Conservation (phyloP, 2,329 filamentous ascomycete species). For the Aspergillus flavus region DNA sequence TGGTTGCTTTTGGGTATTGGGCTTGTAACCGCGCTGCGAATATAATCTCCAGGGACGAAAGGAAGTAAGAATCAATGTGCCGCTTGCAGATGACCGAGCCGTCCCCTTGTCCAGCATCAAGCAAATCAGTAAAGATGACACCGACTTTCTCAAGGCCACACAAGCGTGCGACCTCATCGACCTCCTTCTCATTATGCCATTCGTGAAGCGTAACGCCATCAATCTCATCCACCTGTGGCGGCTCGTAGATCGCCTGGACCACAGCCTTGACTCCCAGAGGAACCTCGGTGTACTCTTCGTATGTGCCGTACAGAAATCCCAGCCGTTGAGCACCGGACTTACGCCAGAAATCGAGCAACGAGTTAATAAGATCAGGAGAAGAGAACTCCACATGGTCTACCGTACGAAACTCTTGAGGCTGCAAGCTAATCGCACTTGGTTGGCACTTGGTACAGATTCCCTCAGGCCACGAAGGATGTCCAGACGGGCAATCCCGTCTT, state of each 20-base stretch:
- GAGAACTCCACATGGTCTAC: constrained; percentile 98
- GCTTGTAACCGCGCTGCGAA: constrained; percentile 89
- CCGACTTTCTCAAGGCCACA: constrained; percentile 89
- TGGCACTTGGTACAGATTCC: constrained; percentile 99
- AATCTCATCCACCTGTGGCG: constrained; percentile 83
- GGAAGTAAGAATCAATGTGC: constrained; percentile 91
- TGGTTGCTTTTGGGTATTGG: constrained; percentile 83
- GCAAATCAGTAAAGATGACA: constrained; percentile 90
- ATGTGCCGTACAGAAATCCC: constrained; percentile 88
- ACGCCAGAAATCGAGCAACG: constrained; percentile 90
- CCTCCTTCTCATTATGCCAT: constrained; percentile 81
- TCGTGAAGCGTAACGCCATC: constrained; percentile 84
- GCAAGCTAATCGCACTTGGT: constrained; percentile 91
- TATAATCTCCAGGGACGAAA: constrained; percentile 87
- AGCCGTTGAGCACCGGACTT: constrained; percentile 80
- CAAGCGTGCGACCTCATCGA: constrained; percentile 76
- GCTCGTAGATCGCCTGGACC: constrained; percentile 96
- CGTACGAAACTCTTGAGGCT: constrained; percentile 92
- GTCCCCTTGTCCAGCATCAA: constrained; percentile 78
- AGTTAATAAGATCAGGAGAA: constrained; percentile 79
- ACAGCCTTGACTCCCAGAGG: constrained; percentile 93
- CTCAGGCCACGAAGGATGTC: constrained; percentile 90
- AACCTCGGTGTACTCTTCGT: constrained; percentile 87
- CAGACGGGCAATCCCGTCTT: constrained; percentile 83
- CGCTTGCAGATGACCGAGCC: constrained; percentile 92